These are phyloP conservation scores for Neurospora discreta DNA, from an alignment of 495 filamentous ascomycete species.

Conservation along the genomic window DNA sequence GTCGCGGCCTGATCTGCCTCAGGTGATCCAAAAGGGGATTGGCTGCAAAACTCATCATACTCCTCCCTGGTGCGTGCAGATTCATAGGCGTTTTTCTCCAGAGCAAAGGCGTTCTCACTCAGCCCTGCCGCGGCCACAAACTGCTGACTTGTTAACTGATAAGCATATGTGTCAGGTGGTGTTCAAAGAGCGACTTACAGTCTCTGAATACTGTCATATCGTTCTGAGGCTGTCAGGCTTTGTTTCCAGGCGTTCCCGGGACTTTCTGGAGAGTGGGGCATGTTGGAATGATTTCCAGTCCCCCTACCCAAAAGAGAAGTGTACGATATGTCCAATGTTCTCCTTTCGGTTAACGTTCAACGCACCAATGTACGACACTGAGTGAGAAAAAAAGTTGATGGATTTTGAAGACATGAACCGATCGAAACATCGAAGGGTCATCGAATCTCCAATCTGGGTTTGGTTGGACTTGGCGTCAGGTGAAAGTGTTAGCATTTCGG, in stretches of 20 bases:
- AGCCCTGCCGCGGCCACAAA: slow-evolving; percentile 8
- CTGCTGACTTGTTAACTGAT: not conserved
- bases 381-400: not conserved
- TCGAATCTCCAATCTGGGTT: not conserved
- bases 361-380: not conserved
- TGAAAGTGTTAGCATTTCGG: not conserved
- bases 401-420: not conserved
- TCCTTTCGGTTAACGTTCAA: not conserved
- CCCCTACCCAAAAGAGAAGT: not conserved
- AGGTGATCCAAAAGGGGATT: not conserved
- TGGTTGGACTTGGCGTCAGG: not conserved
- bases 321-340: not conserved
- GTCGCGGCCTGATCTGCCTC: not conserved
- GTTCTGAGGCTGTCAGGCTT: slow-evolving; percentile 31
- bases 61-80: slow-evolving; percentile 30
- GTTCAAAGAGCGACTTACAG: slow-evolving; percentile 26
- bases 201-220: slow-evolving; percentile 41
- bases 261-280: not conserved
- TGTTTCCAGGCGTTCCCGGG: not conserved
- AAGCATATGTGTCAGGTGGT: not conserved
- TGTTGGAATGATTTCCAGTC: not conserved
- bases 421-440: not conserved
- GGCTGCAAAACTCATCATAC: slow-evolving; percentile 28
- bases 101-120: slow-evolving; percentile 18
- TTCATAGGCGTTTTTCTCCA: slow-evolving; percentile 35